A percentile compares a stretch with the other conserved stretches of the same genome.
phyloP scores from a whole-genome alignment of 2,329 filamentous ascomycete genomes.

The Diaporthe vaccinii region DNA sequence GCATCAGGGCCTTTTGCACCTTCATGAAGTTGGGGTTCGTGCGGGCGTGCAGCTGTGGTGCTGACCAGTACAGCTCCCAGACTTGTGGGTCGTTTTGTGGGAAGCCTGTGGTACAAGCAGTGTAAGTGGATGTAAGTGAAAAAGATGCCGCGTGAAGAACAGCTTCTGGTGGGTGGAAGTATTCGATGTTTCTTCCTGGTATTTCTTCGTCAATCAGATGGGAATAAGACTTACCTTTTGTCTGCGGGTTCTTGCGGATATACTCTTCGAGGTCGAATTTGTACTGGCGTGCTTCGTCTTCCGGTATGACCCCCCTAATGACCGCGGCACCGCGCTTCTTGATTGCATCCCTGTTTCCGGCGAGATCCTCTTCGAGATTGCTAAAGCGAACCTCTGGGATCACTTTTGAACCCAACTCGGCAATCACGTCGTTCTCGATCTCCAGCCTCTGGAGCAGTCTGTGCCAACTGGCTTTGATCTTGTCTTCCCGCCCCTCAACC shows the following conservation, averaged over 20 bases:
- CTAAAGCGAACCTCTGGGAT: constrained; percentile 67
- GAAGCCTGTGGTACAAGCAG: constrained; percentile 63
- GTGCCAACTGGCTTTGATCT: constrained; percentile 63
- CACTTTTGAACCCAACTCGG: constrained; percentile 58
- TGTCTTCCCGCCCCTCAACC: constrained; percentile 62
- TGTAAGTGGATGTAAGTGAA: not conserved
- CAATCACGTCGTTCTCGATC: constrained; percentile 63
- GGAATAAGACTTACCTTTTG: constrained; percentile 45
- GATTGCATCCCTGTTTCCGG: constrained; percentile 61
- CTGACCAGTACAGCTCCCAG: constrained; percentile 83
- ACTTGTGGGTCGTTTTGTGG: constrained; percentile 77
- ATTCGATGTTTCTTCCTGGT: not conserved
- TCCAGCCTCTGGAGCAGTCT: constrained; percentile 60
- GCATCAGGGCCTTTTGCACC: constrained; percentile 73
- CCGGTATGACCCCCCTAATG: constrained; percentile 74
- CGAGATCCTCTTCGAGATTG: constrained; percentile 56
- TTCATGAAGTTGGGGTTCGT: constrained; percentile 73
- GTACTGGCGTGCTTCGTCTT: constrained; percentile 72
- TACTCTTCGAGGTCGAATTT: constrained; percentile 77
- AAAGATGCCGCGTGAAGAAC: no score
- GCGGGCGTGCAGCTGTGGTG: constrained; percentile 76
- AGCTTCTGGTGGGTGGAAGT: no score
- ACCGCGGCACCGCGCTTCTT: constrained; percentile 73
- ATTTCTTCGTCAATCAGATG: not conserved
- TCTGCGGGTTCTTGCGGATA: constrained; percentile 72